Percentiles rank a stretch among this genome's conserved stretches.
These are phyloP conservation scores for Hypoxylon sp. DNA, from an alignment of 2,329 filamentous ascomycete species.

Conservation along the genomic window DNA sequence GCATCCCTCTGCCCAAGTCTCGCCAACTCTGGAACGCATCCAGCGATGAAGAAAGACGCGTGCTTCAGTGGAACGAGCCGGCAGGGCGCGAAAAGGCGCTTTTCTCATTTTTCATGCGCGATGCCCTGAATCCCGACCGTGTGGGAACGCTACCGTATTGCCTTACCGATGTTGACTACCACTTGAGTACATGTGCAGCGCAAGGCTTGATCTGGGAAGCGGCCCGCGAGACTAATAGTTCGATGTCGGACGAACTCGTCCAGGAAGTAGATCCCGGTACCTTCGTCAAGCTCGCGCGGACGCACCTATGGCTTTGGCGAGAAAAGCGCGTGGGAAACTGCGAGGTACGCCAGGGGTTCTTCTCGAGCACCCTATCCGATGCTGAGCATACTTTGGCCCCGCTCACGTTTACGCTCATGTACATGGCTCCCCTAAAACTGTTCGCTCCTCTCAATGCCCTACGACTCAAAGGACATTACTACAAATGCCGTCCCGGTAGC, in stretches of 20 bases:
- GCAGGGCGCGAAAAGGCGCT: conserved; percentile 36
- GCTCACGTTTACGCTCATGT: conserved; percentile 29
- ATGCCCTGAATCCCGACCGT: conserved; percentile 14
- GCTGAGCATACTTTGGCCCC: conserved; percentile 18
- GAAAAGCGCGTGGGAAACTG: conserved; percentile 28
- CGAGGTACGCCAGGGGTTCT: conserved; percentile 23
- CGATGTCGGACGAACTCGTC: conserved; percentile 38
- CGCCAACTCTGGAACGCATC: conserved; percentile 29
- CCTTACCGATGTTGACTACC: conserved; percentile 40
- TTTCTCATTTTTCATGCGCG: conserved; percentile 36
- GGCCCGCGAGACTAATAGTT: conserved; percentile 35
- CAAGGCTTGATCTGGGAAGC: conserved; percentile 37
- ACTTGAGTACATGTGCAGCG: conserved; percentile 39
- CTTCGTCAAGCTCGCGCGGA: conserved; percentile 20
- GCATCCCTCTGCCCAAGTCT: conserved; percentile 38
- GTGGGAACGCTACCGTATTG: conserved; percentile 24
- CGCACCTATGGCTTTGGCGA: conserved; percentile 30
- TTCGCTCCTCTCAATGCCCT: conserved; percentile 35
- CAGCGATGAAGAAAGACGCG: conserved; percentile 35
- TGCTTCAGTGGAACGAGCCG: conserved; percentile 37
- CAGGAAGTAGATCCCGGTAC: conserved; percentile 3
- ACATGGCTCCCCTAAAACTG: conserved; percentile 36
- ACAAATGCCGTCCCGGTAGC: conserved; percentile 24
- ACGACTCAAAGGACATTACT: conserved; percentile 32
- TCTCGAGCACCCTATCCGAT: conserved; percentile 1